A percentile compares a stretch with the other conserved stretches of the same genome.
Conservation (phyloP, 768 basidiomycete genomes). For the Phaeolepiota aurea region DNA sequence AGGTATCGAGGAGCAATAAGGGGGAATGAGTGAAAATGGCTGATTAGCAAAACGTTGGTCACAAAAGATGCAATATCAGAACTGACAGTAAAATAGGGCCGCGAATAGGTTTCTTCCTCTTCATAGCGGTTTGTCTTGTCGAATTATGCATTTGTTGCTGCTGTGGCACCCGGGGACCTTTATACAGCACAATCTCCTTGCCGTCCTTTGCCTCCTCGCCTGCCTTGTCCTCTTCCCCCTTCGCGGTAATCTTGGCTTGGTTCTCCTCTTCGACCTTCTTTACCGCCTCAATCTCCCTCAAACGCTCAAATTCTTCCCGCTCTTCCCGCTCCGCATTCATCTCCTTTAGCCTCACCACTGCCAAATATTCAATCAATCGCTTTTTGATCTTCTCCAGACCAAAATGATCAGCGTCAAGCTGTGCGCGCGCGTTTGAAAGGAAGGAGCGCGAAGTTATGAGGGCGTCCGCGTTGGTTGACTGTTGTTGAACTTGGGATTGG, state of each 20-base stretch:
- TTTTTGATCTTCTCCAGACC: constrained; percentile 92
- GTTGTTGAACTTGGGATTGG: constrained; percentile 23
- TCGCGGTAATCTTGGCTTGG: constrained; percentile 6
- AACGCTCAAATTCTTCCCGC: constrained; percentile 21
- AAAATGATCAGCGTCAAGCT: constrained; percentile 86
- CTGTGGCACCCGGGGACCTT: constrained; percentile 8
- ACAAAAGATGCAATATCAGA: background rate
- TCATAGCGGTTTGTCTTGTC: constrained; percentile 4
- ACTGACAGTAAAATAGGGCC: constrained; percentile 65
- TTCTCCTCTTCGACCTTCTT: constrained; percentile 12
- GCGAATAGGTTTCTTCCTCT: constrained; percentile 41
- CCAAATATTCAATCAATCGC: constrained; percentile 85
- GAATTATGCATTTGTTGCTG: constrained; percentile 6
- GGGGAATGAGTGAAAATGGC: background rate
- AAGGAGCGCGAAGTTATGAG: constrained; percentile 30
- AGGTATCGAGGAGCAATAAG: constrained; percentile 4
- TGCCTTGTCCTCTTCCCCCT: constrained; percentile 1
- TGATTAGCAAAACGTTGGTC: background rate
- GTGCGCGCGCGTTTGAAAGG: constrained; percentile 61
- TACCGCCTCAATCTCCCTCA: constrained; percentile 11
- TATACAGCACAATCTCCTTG: constrained; percentile 20
- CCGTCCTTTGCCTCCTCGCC: constrained; percentile 7
- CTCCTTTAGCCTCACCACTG: constrained; percentile 64
- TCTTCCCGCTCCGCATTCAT: constrained; percentile 30
- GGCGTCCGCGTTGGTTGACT: too few species aligned